A percentile compares a stretch with the other conserved stretches of the same genome.
These are phyloP conservation scores for Aspergillus sclerotialis DNA, from an alignment of 2,329 filamentous ascomycete species.

Conservation along the genomic window DNA sequence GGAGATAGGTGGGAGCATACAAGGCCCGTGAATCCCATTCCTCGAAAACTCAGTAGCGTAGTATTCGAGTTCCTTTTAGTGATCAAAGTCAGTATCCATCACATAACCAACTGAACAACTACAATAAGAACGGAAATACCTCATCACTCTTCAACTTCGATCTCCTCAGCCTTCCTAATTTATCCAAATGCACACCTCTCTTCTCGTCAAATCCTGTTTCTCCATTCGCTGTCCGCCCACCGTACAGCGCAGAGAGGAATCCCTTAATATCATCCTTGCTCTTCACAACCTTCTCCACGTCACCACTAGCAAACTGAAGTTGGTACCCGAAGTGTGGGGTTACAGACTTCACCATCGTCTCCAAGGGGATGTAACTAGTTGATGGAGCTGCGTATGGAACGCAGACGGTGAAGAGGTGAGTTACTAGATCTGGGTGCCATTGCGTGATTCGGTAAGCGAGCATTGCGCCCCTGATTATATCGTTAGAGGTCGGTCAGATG, in stretches of 20 bases:
- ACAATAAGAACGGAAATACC: too few species aligned
- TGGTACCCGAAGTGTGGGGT: constrained; percentile 76
- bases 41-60: constrained; percentile 67
- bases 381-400: constrained; percentile 62
- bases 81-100: constrained; percentile 7
- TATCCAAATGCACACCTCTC: constrained; percentile 59
- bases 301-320: constrained; percentile 65
- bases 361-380: constrained; percentile 48
- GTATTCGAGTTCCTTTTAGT: constrained; percentile 65
- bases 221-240: constrained; percentile 52
- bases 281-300: constrained; percentile 54
- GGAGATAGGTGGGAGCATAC: constrained; percentile 36
- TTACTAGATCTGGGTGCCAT: constrained; percentile 66
- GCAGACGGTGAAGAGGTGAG: constrained; percentile 71
- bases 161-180: constrained; percentile 50
- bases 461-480: constrained; percentile 57
- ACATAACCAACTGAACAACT: too few species aligned
- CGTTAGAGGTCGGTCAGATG: background rate
- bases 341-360: constrained; percentile 50
- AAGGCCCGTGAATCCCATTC: constrained; percentile 67
- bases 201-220: constrained; percentile 52
- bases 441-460: constrained; percentile 68
- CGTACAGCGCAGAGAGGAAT: constrained; percentile 67
- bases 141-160: constrained; percentile 57
- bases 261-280: constrained; percentile 58